These are phyloP conservation scores for Pisolithus albus DNA, from an alignment of 768 basidiomycete genomes.

Conservation along the genomic window DNA sequence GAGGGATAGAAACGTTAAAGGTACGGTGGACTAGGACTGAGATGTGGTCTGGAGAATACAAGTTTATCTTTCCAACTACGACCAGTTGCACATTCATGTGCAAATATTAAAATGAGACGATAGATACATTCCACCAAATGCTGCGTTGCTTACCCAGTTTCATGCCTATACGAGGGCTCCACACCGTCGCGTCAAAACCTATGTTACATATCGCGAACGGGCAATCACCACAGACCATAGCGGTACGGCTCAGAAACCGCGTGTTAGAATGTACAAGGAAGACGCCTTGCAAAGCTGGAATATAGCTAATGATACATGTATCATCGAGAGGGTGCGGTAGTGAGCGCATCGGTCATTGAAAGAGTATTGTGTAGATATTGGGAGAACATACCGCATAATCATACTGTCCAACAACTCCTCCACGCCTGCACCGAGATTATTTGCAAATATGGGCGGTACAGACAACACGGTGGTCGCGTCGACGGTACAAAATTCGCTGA, in stretches of 20 bases:
- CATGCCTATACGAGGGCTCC: slow-evolving; percentile 82
- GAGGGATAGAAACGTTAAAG: slow-evolving; percentile 93
- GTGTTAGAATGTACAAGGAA: slow-evolving; percentile 81
- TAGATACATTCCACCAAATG: neutral
- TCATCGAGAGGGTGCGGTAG: neutral
- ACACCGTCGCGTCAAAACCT: slow-evolving; percentile 77
- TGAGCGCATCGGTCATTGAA: slow-evolving; percentile 1
- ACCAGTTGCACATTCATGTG: neutral
- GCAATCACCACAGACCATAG: slow-evolving; percentile 71
- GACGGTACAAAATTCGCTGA: slow-evolving; percentile 54
- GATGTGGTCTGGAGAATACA: slow-evolving; percentile 89
- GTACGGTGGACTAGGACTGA: slow-evolving; percentile 85
- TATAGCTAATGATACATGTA: slow-evolving; percentile 51
- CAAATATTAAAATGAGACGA: neutral
- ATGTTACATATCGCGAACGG: slow-evolving; percentile 76
- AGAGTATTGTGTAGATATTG: neutral
- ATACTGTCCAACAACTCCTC: slow-evolving; percentile 91
- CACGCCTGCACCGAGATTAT: slow-evolving; percentile 63
- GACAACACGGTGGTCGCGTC: slow-evolving; percentile 64
- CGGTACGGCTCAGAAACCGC: slow-evolving; percentile 55
- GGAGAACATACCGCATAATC: slow-evolving; percentile 75
- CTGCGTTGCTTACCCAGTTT: slow-evolving; percentile 52
- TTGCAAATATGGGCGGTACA: slow-evolving; percentile 76
- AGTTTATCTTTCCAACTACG: slow-evolving; percentile 76
- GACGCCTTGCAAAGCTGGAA: slow-evolving; percentile 81